Percentiles rank a stretch among this genome's conserved stretches.
Conservation (phyloP, 2,329 filamentous ascomycete species). For the Venturia effusa region DNA sequence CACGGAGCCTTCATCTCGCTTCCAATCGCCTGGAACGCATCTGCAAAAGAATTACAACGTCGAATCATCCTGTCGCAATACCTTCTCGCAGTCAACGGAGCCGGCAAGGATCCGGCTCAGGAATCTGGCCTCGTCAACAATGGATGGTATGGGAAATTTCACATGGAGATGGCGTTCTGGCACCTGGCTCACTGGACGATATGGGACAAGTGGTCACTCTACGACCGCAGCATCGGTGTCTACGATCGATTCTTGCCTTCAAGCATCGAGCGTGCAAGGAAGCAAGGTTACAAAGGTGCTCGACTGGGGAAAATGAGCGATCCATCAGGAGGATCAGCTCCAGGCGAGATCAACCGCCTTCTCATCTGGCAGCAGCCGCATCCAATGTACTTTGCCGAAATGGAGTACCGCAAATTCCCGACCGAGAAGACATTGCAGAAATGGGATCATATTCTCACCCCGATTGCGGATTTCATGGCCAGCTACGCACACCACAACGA, state of each 20-base stretch:
- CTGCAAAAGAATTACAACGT: constrained; percentile 41
- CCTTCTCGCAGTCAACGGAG: constrained; percentile 41
- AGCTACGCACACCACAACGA: constrained; percentile 46
- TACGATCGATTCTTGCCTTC: constrained; percentile 37
- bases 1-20: constrained; percentile 43
- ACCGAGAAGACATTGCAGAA: constrained; percentile 29
- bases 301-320: constrained; percentile 48
- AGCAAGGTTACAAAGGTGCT: constrained; percentile 32
- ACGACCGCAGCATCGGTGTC: constrained; percentile 33
- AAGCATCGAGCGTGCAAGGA: constrained; percentile 24
- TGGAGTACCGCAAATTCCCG: constrained; percentile 40
- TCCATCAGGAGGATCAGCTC: constrained; percentile 42
- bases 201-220: constrained; percentile 37
- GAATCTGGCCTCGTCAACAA: constrained; percentile 41
- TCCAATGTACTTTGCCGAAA: constrained; percentile 48
- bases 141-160: constrained; percentile 47
- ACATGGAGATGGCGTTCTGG: constrained; percentile 46
- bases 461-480: constrained; percentile 49
- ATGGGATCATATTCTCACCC: constrained; percentile 43
- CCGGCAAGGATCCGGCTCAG: constrained; percentile 38
- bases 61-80: constrained; percentile 44
- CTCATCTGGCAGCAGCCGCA: constrained; percentile 55
- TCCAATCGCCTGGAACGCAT: constrained; percentile 26
- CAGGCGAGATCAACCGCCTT: constrained; percentile 50
- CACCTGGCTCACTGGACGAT: constrained; percentile 41